A percentile compares a stretch with the other conserved stretches of the same genome.
phyloP scores from a whole-genome alignment of 78 protist species.

The Dictyostelium discoideum region dicty_2.7 NC_007090.3:1472501-1473000 shows the following conservation, averaged over 20 bases:
- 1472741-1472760: slow-evolving; percentile 43
- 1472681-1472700: slow-evolving; percentile 63
- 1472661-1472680: slow-evolving; percentile 69
- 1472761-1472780: slow-evolving; percentile 9
- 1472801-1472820: slow-evolving; percentile 39
- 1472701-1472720: slow-evolving; percentile 78
- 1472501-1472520: slow-evolving; percentile 64
- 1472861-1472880: slow-evolving; percentile 72
- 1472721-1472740: slow-evolving; percentile 77
- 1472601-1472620: slow-evolving; percentile 30
- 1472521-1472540: slow-evolving; percentile 67
- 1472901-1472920: slow-evolving; percentile 72
- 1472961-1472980: background rate
- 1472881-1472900: slow-evolving; percentile 75
- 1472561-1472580: slow-evolving; percentile 56
- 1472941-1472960: slow-evolving; percentile 35
- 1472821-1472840: slow-evolving; percentile 44
- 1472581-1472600: slow-evolving; percentile 47
- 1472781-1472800: slow-evolving; percentile 56
- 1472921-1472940: slow-evolving; percentile 64
- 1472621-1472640: background rate
- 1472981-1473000: slow-evolving; percentile 4
- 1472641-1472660: slow-evolving; percentile 62
- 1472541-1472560: slow-evolving; percentile 39
- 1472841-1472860: slow-evolving; percentile 16